Percentiles rank a stretch among this genome's conserved stretches.
Conservation (phyloP, 805 yeast genomes). For the Deakozyma indianensis region DNA sequence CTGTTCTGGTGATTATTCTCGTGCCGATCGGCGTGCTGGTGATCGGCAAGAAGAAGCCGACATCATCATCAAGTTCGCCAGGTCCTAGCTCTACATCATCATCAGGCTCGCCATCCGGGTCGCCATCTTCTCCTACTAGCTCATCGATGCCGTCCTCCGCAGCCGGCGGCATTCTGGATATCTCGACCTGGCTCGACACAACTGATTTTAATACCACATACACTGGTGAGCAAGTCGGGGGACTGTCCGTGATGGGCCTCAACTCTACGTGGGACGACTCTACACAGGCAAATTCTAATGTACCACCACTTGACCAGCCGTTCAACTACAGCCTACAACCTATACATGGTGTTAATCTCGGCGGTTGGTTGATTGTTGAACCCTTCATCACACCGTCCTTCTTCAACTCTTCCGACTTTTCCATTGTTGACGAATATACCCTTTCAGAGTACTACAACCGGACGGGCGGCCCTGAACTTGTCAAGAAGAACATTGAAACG, state of each 20-base stretch:
- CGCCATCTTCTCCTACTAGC: conserved; percentile 3
- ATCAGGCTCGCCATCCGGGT: conserved; percentile 3
- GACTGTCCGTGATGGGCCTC: conserved; percentile 22
- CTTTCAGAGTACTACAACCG: conserved; percentile 29
- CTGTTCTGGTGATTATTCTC: conserved; percentile 8
- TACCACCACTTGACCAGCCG: conserved; percentile 15
- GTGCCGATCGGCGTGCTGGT: conserved; percentile 19
- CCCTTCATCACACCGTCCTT: conserved; percentile 77
- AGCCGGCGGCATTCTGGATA: conserved; percentile 16
- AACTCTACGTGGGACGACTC: conserved; percentile 19
- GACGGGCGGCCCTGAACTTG: conserved; percentile 45
- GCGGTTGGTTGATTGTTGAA: conserved; percentile 85
- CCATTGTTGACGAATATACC: conserved; percentile 64
- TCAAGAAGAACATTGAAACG: conserved; percentile 31
- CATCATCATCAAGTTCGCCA: background rate
- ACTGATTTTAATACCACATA: conserved; percentile 22
- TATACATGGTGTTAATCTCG: conserved; percentile 61
- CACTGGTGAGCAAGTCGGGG: conserved; percentile 21
- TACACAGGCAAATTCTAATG: conserved; percentile 14
- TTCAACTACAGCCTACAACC: conserved; percentile 18
- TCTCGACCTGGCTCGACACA: conserved; percentile 20
- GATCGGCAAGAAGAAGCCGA: conserved; percentile 7
- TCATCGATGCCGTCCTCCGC: conserved; percentile 12
- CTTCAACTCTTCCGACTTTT: conserved; percentile 28
- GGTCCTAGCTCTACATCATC: conserved; percentile 3